Evolutionary conservation across 768 basidiomycete genomes (phyloP), one percentile per base, ranked within the genome.

Genomic region (Paxillus rubicundulus): DNA sequence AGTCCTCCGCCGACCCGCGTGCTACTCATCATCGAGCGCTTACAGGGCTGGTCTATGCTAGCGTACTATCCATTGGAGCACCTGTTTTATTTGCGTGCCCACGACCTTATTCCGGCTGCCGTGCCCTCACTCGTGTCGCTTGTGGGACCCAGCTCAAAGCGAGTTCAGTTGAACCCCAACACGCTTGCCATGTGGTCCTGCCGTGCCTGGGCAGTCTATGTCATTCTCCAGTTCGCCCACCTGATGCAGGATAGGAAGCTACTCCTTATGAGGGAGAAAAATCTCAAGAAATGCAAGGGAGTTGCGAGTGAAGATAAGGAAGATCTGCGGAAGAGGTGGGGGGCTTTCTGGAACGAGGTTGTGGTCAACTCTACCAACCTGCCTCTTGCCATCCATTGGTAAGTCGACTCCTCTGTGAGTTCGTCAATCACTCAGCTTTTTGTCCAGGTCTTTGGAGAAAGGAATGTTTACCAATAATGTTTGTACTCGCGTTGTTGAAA

Each of bases 321-420:
- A 34, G 85, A 87, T 46, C 64, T 90, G 18, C 56, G 64, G 20
- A 74, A 81, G 50, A 73, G 84, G 57, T 85, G 85, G 82, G 78
- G 80, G 57, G 79, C 85, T 14, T 82, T 84, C 49, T 83, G 82
- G 79, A 85, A 82, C 46, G 89, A 92, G 54, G 65, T 87, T 10
- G 66, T 88, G 13, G 81, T 82, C 45, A 92, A 92, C 62, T 55
- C 86, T 8, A 82, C 82, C 21, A 88, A 91, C 64, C 70, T 92
- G n/a, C 93, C 92, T 4, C 67, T 90, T 45, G 89, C 92, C 2
- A 68, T 92, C 50, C 93, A 96, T 65, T 93, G 91, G 92, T 90
- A 57, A 49, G 80, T 55, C 34, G 20, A 16, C 28, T 53, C 33
- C 21, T 48, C 14, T 13, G 32, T 21, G 14, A 32, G 18, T 38